These are phyloP conservation scores for Leishmania tropica DNA, from an alignment of 208 protist genomes.

Conservation along the genomic window DNA sequence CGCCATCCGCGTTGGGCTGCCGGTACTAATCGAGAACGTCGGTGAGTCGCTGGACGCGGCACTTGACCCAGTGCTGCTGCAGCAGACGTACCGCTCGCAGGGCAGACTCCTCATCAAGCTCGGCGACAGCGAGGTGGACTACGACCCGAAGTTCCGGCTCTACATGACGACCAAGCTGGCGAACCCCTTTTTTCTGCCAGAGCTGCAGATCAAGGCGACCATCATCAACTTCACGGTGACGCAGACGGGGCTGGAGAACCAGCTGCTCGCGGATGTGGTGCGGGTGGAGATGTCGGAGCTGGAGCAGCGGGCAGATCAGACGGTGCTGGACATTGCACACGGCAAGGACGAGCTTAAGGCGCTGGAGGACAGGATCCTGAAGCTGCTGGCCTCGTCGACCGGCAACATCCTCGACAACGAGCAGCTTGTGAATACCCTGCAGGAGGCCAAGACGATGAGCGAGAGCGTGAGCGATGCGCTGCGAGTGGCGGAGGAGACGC, in stretches of 20 bases:
- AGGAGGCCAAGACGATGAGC: slow-evolving; percentile 92
- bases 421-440: slow-evolving; percentile 95
- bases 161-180: slow-evolving; percentile 97
- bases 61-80: slow-evolving; percentile 95
- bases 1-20: slow-evolving; percentile 94
- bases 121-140: slow-evolving; percentile 95
- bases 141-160: slow-evolving; percentile 94
- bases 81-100: slow-evolving; percentile 93
- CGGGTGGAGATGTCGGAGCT: slow-evolving; percentile 92
- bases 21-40: slow-evolving; percentile 97
- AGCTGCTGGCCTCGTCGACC: slow-evolving; percentile 90
- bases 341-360: slow-evolving; percentile 95
- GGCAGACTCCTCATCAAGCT: slow-evolving; percentile 92
- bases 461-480: slow-evolving; percentile 92
- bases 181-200: slow-evolving; percentile 96
- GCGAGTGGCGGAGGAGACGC: slow-evolving; percentile 91
- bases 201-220: slow-evolving; percentile 95
- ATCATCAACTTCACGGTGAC: slow-evolving; percentile 97
- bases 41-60: slow-evolving; percentile 96
- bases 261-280: slow-evolving; percentile 94
- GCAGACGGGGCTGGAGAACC: slow-evolving; percentile 90
- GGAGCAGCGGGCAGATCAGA: slow-evolving; percentile 90
- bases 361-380: slow-evolving; percentile 94
- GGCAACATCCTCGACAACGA: slow-evolving; percentile 97
- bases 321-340: slow-evolving; percentile 94